Evolutionary conservation across 352 stramenopile genomes (phyloP).

Genomic region (Phytophthora litchii): DNA sequence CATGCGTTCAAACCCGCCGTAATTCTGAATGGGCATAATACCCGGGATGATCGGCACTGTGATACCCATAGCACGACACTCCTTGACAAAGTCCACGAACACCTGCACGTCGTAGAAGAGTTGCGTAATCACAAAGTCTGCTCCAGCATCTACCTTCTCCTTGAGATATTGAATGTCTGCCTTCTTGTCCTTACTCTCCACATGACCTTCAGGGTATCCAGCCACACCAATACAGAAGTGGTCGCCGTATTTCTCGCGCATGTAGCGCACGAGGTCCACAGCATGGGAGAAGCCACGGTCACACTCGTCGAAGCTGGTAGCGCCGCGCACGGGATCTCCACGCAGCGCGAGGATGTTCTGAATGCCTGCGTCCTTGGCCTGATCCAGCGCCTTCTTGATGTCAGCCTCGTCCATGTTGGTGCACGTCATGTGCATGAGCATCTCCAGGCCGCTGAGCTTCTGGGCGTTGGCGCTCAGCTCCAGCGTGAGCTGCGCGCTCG

Average conservation of each 20-base stretch:
- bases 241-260: constrained; percentile 94
- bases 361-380: constrained; percentile 94
- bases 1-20: constrained; percentile 98
- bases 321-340: constrained; percentile 94
- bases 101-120: constrained; percentile 99
- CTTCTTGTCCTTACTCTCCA: constrained; percentile 87
- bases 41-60: constrained; percentile 96
- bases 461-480: constrained; percentile 93
- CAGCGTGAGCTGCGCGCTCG: constrained; percentile 95
- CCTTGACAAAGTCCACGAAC: constrained; percentile 95
- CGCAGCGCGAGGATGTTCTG: constrained; percentile 98
- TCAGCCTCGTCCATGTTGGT: constrained; percentile 97
- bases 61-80: constrained; percentile 92
- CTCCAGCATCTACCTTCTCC: constrained; percentile 96
- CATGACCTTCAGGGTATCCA: constrained; percentile 98
- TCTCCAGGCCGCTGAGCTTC: constrained; percentile 91
- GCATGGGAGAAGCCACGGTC: constrained; percentile 95
- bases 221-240: constrained; percentile 97
- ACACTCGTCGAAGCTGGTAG: constrained; percentile 89
- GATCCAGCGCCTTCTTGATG: constrained; percentile 92
- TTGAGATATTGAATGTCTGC: constrained; percentile 98
- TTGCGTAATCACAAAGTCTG: constrained; percentile 99
- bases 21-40: constrained; percentile 99
- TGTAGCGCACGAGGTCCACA: constrained; percentile 97
- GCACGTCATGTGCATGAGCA: constrained; percentile 97